These are phyloP conservation scores for Boletus rufocinnamomeus DNA, from an alignment of 768 basidiomycete species.

Conservation along the genomic window DNA sequence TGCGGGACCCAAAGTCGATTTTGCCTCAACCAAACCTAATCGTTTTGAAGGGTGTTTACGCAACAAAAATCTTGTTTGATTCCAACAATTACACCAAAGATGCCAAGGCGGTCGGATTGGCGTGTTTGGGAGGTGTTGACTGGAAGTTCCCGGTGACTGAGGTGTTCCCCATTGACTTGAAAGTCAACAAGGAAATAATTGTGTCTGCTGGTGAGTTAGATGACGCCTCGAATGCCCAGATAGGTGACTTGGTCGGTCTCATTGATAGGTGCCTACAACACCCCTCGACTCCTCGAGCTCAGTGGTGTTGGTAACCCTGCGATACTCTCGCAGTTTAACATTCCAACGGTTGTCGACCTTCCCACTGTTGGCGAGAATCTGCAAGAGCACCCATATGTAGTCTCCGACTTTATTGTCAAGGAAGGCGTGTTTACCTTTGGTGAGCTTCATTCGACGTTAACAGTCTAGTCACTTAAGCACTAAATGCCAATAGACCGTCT, in stretches of 20 bases:
- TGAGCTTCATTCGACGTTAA: background rate
- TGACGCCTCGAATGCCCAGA: background rate
- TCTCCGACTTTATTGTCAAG: conserved; percentile 19
- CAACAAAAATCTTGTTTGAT: conserved; percentile 16
- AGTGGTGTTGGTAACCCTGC: conserved; percentile 19
- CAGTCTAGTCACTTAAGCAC: fast-evolving
- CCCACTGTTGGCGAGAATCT: conserved; percentile 24
- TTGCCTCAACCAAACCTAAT: conserved; percentile 15
- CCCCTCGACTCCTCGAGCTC: conserved; percentile 22
- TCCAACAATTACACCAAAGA: background rate
- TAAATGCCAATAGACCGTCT: conserved; percentile 3
- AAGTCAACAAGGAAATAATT: conserved; percentile 9
- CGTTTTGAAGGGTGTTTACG: conserved; percentile 10
- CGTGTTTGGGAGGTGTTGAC: conserved; percentile 15
- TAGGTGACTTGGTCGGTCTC: background rate
- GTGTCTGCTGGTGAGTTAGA: conserved; percentile 6
- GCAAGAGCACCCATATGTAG: conserved; percentile 19
- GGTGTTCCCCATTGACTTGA: background rate
- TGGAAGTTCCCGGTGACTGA: conserved; percentile 4
- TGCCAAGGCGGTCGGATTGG: conserved; percentile 11
- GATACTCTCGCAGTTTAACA: conserved; percentile 17
- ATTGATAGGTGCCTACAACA: conserved; percentile 15
- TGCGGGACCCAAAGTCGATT: conserved; percentile 10
- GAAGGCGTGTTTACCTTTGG: conserved; percentile 16
- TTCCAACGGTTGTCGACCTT: conserved; percentile 11